These are phyloP conservation scores for Bjerkandera adusta DNA, from an alignment of 1,284 basidiomycete genomes.

Conservation along the genomic window DNA sequence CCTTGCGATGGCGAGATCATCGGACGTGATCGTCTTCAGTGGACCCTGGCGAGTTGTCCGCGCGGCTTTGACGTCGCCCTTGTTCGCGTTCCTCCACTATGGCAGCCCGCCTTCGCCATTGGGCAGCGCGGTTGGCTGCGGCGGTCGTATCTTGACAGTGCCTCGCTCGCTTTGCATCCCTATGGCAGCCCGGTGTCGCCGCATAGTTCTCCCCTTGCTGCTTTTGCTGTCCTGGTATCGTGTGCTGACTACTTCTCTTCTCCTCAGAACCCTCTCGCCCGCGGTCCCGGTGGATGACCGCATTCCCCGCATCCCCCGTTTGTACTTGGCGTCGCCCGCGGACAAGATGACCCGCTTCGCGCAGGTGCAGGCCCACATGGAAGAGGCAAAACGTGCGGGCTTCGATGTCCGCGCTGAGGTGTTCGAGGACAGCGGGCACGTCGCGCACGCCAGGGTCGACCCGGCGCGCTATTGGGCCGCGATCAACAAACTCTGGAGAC, in stretches of 20 bases:
- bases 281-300: background rate
- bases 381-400: slow-evolving; percentile 6
- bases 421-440: slow-evolving; percentile 12
- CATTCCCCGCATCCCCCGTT: slow-evolving; percentile 6
- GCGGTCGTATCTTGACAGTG: too few relatives aligned
- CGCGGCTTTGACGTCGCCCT: too few relatives aligned
- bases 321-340: slow-evolving; percentile 13
- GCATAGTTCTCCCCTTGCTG: too few relatives aligned
- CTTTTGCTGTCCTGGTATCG: background rate
- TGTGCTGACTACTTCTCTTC: too few relatives aligned
- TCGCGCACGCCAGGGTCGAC: slow-evolving; percentile 14
- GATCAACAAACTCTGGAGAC: slow-evolving; percentile 9
- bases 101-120: too few relatives aligned
- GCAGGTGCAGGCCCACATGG: slow-evolving; percentile 11
- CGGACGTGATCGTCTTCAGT: too few relatives aligned
- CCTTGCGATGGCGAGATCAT: too few relatives aligned
- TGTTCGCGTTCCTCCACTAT: too few relatives aligned
- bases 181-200: too few relatives aligned
- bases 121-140: too few relatives aligned
- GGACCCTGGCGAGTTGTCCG: too few relatives aligned
- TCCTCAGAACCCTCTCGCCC: background rate
- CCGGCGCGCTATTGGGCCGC: slow-evolving; percentile 15
- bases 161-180: too few relatives aligned
- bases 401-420: slow-evolving; percentile 14
- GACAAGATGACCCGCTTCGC: slow-evolving; percentile 11